Evolutionary conservation across 2,329 filamentous ascomycete species (phyloP), one percentile per base, ranked within the genome.

Genomic region (Grosmannia serpens): DNA sequence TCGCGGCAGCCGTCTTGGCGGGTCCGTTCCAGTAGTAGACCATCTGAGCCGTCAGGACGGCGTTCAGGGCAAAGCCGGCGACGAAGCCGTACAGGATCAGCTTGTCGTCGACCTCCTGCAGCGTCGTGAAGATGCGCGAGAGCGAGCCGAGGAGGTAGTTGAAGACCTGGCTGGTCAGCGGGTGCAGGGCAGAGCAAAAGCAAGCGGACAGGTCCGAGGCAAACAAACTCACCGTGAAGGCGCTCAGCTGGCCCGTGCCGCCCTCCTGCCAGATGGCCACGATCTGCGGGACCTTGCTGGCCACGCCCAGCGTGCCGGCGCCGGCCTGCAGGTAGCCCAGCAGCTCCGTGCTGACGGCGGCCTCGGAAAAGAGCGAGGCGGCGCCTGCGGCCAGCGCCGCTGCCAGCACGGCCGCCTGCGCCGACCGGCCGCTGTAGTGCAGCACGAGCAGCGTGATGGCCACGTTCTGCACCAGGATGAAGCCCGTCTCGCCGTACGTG

Each of bases 41-140:
- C 87, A 99, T 94, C 77, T 99, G 94, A 46, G 80, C 74, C 17
- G 91, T 91, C 59, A 99, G 79, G 59, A 99, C 81, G 59, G 85
- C 78, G 73, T 99, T 99, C 66, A 99, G 82, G n/a, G 78, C 75
- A 70, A 96, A 96, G 31, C 91, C 94, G 9, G 91, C 89, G 58
- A 97, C 75, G 78, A 95, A 97, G 55, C 91, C 88, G 74, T 95
- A 97, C 29, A 99, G 81, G 67, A 99, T 97, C 60, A 97, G 80
- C 74, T 91, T 91, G 73, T 99, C 94, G 71, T 95, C 88, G 61
- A 99, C 94, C 77, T 99, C 94, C 69, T 97, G 91, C 59, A 99
- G 77, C 10, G 95, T 99, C 35, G 94, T 99, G 74, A 96, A 99
- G 75, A 99, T 95, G 70, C 94, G 88, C 29, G 90, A 89, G 60